Evolutionary conservation across 192 early-diverging fungal genomes (phyloP).

Genomic region (Podila horticola): DNA sequence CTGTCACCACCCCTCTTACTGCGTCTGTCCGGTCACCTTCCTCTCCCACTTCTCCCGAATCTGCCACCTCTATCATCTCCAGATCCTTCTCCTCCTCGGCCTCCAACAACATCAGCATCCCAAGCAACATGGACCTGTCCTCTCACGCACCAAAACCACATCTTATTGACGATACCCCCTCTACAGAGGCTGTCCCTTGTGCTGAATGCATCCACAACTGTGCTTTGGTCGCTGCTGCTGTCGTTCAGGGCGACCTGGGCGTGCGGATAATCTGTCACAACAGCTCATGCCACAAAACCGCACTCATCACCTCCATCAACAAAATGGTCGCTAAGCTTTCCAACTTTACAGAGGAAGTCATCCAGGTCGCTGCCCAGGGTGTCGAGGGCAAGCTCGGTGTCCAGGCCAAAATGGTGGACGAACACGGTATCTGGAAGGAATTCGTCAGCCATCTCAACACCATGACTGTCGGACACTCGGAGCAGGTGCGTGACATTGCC

Average conservation of each 20-base stretch:
- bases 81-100: neutral
- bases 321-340: constrained; percentile 70
- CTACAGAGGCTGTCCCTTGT: constrained; percentile 49
- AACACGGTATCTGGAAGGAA: constrained; percentile 65
- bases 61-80: neutral
- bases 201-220: constrained; percentile 58
- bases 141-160: constrained; percentile 12
- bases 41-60: neutral
- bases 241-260: constrained; percentile 57
- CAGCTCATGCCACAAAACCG: constrained; percentile 33
- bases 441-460: constrained; percentile 67
- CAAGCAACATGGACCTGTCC: constrained; percentile 13
- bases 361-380: constrained; percentile 74
- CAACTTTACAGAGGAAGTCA: constrained; percentile 68
- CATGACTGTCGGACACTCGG: constrained; percentile 63
- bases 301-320: constrained; percentile 64
- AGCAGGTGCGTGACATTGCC: constrained; percentile 75
- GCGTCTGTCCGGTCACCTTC: neutral
- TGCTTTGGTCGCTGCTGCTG: constrained; percentile 56
- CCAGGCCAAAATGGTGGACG: constrained; percentile 60
- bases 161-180: constrained; percentile 11
- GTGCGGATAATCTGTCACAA: constrained; percentile 57
- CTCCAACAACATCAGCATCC: constrained; percentile 30
- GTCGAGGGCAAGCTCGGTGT: constrained; percentile 80
- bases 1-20: constrained; percentile 6